Evolutionary conservation across 179 eudicot genomes (phyloP), one percentile per base, ranked within the genome.

Genomic region (Carnegiea gigantea): DNA sequence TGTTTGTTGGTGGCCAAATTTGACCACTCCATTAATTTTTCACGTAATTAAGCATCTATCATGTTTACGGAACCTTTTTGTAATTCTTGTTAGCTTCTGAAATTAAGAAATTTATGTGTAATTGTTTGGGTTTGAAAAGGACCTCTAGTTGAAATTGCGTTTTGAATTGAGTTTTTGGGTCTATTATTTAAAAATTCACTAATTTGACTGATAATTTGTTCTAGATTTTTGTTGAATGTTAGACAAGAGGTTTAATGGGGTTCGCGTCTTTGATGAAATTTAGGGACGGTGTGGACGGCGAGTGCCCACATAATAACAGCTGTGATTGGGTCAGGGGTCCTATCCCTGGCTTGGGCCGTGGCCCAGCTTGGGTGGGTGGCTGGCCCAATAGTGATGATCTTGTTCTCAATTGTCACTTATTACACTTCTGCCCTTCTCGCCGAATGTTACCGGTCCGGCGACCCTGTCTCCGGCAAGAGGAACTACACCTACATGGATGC

Each of bases 291-390:
- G 54, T 90, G 92, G 92, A 90, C 92, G 11, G 91, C 91, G 18
- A 90, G 92, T 82, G 91, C 92, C 57, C 92, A 90, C 81, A 89
- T 90, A 26, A 86, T 89, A 85, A 89, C 90, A 24, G 91, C 91
- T 10, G 93, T 89, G 44, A 89, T 89, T 24, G 93, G 93, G n/a
- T 90, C 93, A 1, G 93, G 93, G 4, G 93, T 90, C 48, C 65
- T 90, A 65, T 89, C 93, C 0, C 72, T 90, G 40, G 91, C 91
- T 3, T 90, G 92, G 92, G 91, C 92, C 14, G 82, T 84, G 49
- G 92, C 88, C 30, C 92, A 90, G 75, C 88, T 90, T 21, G 92
- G 92, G 44, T 90, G 92, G 92, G 74, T 90, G 8, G 92, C 92
- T 24, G 92, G 92, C 13, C 92, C 92, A 13, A 74, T 84, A 10